These are phyloP conservation scores for Vigna hirtella DNA, from an alignment of 306 rosid species.

Conservation along the genomic window DNA sequence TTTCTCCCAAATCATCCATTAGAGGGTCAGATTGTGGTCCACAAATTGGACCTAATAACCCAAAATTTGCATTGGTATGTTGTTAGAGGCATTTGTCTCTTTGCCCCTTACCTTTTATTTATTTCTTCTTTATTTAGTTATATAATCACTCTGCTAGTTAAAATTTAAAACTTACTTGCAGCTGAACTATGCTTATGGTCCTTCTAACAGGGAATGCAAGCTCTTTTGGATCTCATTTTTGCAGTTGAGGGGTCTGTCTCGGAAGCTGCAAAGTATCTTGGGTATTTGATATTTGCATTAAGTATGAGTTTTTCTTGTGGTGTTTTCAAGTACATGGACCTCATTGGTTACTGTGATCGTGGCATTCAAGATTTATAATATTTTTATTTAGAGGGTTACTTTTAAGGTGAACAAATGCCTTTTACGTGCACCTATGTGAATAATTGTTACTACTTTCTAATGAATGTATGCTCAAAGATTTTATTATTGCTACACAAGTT, in stretches of 20 bases:
- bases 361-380: neutral
- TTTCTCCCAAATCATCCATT: constrained; percentile 79
- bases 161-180: constrained; percentile 14
- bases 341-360: constrained; percentile 3
- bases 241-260: constrained; percentile 84
- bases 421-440: neutral
- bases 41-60: constrained; percentile 87
- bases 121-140: constrained; percentile 27
- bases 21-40: constrained; percentile 78
- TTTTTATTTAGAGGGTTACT: constrained; percentile 15
- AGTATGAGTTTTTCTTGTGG: neutral
- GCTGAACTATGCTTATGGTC: constrained; percentile 25
- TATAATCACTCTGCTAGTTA: constrained; percentile 15
- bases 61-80: constrained; percentile 67
- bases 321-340: constrained; percentile 20
- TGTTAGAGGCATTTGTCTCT: neutral
- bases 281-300: constrained; percentile 58
- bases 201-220: constrained; percentile 87
- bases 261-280: constrained; percentile 84
- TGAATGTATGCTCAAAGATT: constrained; percentile 6
- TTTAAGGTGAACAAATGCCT: constrained; percentile 5
- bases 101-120: neutral
- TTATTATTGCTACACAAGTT: constrained; percentile 33
- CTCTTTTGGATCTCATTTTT: constrained; percentile 82
- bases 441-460: constrained; percentile 15